Conservation (phyloP, 2,329 filamentous ascomycete species). For the Colletotrichum somersetense region DNA sequence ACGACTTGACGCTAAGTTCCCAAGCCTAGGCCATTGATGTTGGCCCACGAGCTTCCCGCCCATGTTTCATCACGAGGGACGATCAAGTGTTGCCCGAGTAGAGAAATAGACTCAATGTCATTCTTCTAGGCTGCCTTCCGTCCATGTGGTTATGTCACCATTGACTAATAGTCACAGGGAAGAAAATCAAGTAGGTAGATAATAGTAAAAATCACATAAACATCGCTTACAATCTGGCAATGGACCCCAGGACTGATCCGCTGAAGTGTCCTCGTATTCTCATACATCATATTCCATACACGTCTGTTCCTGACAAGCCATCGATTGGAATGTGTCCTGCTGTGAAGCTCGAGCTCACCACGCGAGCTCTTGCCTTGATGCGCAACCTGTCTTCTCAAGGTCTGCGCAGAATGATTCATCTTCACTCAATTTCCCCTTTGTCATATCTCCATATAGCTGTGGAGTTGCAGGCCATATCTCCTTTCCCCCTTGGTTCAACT, state of each 20-base stretch:
- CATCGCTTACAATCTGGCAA: background rate
- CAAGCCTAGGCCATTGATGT: background rate
- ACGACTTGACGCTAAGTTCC: background rate
- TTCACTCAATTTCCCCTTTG: conserved; percentile 46
- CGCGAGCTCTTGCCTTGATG: conserved; percentile 39
- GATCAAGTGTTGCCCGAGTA: background rate
- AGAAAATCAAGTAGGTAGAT: background rate
- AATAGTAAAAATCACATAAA: background rate
- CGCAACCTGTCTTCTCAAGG: conserved; percentile 42
- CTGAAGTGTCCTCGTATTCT: background rate
- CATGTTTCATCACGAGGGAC: background rate
- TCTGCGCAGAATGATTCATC: conserved; percentile 48
- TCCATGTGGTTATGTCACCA: accelerated
- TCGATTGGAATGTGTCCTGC: background rate
- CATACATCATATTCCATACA: conserved; percentile 12
- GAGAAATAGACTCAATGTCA: background rate
- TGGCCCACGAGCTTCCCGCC: background rate
- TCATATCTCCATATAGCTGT: conserved; percentile 43
- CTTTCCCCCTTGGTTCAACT: conserved; percentile 44
- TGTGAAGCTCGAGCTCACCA: conserved; percentile 30
- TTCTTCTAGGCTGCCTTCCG: background rate
- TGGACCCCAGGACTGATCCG: background rate
- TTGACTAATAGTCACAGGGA: too few relatives aligned
- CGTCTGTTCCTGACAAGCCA: background rate
- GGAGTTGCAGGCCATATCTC: conserved; percentile 51